Percentiles rank a stretch among this genome's conserved stretches.
These are phyloP conservation scores for Pseudohyphozyma bogoriensis DNA, from an alignment of 768 basidiomycete genomes.

Conservation along the genomic window DNA sequence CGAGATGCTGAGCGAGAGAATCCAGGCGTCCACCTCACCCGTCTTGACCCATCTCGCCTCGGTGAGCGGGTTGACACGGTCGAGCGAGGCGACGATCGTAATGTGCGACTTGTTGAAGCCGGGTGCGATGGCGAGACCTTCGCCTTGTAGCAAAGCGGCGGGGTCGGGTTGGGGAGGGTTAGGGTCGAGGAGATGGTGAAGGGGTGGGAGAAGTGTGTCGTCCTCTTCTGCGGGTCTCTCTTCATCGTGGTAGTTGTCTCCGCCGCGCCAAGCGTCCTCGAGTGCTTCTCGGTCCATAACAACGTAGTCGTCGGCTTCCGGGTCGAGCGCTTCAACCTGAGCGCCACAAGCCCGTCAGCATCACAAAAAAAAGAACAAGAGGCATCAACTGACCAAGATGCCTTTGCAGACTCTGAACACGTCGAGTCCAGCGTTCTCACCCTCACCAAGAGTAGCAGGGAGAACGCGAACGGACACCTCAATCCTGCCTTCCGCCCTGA, in stretches of 20 bases:
- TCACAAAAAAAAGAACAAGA: neutral
- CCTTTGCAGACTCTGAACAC: slow-evolving; percentile 48
- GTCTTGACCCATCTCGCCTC: slow-evolving; percentile 96
- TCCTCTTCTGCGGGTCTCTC: neutral
- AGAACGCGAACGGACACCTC: slow-evolving; percentile 56
- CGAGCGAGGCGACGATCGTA: slow-evolving; percentile 43
- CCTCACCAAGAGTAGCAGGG: slow-evolving; percentile 13
- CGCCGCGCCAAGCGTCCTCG: slow-evolving; percentile 20
- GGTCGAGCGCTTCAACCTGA: slow-evolving; percentile 37
- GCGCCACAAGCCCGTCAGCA: neutral
- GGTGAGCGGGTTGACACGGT: slow-evolving; percentile 75
- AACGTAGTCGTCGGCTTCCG: slow-evolving; percentile 35
- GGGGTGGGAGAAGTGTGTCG: slow-evolving; percentile 18
- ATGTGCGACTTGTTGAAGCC: slow-evolving; percentile 1
- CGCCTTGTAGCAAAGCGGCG: slow-evolving; percentile 3
- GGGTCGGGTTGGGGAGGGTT: neutral
- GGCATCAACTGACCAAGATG: slow-evolving; percentile 52
- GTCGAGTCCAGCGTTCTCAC: slow-evolving; percentile 15
- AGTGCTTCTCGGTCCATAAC: slow-evolving; percentile 30
- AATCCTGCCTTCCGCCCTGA: slow-evolving; percentile 70
- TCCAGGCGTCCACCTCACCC: slow-evolving; percentile 89
- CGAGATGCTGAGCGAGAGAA: slow-evolving; percentile 41
- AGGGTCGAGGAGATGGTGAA: slow-evolving; percentile 11
- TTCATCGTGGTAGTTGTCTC: slow-evolving; percentile 22
- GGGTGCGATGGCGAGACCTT: slow-evolving; percentile 54